Conservation (phyloP, 1,284 basidiomycete genomes). For the Baeospora myosura region DNA sequence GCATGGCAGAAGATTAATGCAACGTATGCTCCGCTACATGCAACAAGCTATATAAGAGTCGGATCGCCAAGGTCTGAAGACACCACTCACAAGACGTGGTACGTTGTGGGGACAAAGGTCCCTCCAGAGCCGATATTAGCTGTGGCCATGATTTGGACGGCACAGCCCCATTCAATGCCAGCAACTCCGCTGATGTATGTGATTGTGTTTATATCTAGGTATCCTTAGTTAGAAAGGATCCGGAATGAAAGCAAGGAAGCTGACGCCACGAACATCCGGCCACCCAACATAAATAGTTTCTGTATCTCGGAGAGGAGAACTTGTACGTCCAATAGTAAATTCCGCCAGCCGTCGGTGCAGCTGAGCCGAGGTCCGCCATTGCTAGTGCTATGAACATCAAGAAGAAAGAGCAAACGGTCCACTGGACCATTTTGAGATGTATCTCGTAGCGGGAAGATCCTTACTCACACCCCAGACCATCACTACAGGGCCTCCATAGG, state of each 20-base stretch:
- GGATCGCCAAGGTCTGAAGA: neutral
- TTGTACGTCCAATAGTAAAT: constrained; percentile 20
- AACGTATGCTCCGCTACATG: constrained; percentile 50
- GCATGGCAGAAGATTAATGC: constrained; percentile 51
- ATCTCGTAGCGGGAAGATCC: neutral
- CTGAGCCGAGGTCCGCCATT: constrained; percentile 42
- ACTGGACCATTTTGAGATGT: constrained; percentile 17
- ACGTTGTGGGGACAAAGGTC: constrained; percentile 43
- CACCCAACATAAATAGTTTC: constrained; percentile 19
- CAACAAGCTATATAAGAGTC: neutral
- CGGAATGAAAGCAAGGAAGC: neutral
- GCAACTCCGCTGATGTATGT: constrained; percentile 62
- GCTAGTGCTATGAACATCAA: constrained; percentile 38
- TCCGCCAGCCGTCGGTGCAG: constrained; percentile 40
- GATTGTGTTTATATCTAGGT: constrained; percentile 62
- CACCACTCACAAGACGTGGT: constrained; percentile 48
- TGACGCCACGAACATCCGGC: constrained; percentile 10
- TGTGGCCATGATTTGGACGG: constrained; percentile 65
- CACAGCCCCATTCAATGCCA: constrained; percentile 65
- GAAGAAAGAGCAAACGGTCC: constrained; percentile 31
- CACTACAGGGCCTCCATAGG: constrained; percentile 45
- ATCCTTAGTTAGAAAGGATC: neutral
- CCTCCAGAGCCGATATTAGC: constrained; percentile 50
- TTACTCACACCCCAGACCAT: constrained; percentile 46
- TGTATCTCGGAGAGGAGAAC: constrained; percentile 17